phyloP scores from a whole-genome alignment of 257 asterid species.

The Anisodus tanguticus region DNA sequence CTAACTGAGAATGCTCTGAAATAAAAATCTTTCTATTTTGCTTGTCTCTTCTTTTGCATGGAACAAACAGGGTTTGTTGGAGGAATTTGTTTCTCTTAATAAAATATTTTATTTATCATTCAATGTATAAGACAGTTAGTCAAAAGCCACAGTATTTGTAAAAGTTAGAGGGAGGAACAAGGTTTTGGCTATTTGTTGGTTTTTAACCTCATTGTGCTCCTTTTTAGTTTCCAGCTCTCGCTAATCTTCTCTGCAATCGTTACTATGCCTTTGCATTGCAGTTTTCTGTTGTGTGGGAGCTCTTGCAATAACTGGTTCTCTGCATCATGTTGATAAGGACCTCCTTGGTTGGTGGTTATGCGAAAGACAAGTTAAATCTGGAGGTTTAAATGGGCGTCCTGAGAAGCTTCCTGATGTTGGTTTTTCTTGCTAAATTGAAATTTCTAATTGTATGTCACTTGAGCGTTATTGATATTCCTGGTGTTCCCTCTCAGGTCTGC shows the following conservation, averaged over 20 bases:
- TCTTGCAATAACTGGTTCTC: constrained; percentile 84
- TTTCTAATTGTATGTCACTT: not conserved
- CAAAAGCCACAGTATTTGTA: not conserved
- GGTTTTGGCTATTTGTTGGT: not conserved
- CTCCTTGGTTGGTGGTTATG: constrained; percentile 99
- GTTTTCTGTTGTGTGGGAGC: constrained; percentile 96
- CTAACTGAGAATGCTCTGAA: not conserved
- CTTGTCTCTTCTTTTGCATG: not conserved
- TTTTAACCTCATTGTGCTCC: not conserved
- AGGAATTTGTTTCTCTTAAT: not conserved
- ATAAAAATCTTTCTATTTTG: not conserved
- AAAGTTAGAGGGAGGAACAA: not conserved
- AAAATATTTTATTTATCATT: not conserved
- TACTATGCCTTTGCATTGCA: constrained; percentile 38
- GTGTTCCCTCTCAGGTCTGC: constrained; percentile 66
- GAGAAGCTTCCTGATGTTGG: constrained; percentile 98
- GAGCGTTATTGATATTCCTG: constrained; percentile 25
- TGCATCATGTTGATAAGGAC: constrained; percentile 87
- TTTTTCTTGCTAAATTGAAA: constrained; percentile 15
- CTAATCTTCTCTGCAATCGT: not conserved
- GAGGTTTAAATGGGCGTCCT: constrained; percentile 97
- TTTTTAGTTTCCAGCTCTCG: not conserved
- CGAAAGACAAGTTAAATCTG: constrained; percentile 89
- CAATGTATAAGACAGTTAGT: not conserved
- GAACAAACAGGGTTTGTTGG: not conserved